Conservation (phyloP, 192 early-diverging fungal genomes). For the Coemansia aciculifera region DNA sequence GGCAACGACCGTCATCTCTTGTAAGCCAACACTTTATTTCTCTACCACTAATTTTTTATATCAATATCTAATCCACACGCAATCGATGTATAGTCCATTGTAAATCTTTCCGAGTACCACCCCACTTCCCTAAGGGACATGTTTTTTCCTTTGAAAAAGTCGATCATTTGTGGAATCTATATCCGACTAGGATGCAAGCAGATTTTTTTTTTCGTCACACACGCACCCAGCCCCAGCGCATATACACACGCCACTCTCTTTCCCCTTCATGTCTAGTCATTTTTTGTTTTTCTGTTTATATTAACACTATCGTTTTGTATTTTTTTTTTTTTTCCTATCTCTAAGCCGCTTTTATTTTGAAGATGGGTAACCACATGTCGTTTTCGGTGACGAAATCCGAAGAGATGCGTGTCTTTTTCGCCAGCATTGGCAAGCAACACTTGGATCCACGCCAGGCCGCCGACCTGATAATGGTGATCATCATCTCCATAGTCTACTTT, state of each 20-base stretch:
- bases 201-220: not conserved
- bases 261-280: not conserved
- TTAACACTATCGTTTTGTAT: not conserved
- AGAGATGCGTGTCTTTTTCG: not conserved
- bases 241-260: not conserved
- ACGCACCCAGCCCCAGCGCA: not conserved
- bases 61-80: too few relatives aligned
- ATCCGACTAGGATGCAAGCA: too few relatives aligned
- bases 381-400: not conserved
- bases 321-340: not conserved
- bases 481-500: conserved; percentile 12
- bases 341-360: not conserved
- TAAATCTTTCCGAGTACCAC: not conserved
- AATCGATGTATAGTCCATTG: not conserved
- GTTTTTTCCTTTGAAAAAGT: too few relatives aligned
- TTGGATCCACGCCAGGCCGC: not conserved
- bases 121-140: too few relatives aligned
- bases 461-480: not conserved
- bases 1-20: not conserved
- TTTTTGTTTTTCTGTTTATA: not conserved
- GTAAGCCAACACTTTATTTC: not conserved
- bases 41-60: not conserved
- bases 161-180: too few relatives aligned
- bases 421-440: not conserved
- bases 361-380: conserved; percentile 13